A percentile compares a stretch with the other conserved stretches of the same genome.
phyloP scores from a whole-genome alignment of 495 filamentous ascomycete species.

The Neohortaea acidophila region DNA sequence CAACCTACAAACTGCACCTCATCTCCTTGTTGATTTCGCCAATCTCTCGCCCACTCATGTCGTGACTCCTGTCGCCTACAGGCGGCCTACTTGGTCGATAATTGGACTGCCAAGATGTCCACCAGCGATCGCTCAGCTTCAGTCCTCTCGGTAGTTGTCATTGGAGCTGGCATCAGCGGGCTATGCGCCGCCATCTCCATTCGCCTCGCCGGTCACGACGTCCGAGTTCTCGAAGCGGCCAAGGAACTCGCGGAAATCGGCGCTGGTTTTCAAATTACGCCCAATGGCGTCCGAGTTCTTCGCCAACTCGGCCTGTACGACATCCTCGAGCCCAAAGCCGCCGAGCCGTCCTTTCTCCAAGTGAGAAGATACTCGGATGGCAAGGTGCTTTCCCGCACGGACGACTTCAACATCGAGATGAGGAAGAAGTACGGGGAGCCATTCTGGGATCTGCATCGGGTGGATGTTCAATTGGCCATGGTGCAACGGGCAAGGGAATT shows the following conservation, averaged over 20 bases:
- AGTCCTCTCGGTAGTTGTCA: too few relatives aligned
- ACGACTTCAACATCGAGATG: conserved; percentile 18
- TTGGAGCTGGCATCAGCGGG: conserved; percentile 56
- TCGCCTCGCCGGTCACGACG: conserved; percentile 43
- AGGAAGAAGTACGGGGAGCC: conserved; percentile 20
- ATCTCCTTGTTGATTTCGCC: too few relatives aligned
- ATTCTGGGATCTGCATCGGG: conserved; percentile 25
- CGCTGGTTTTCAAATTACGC: conserved; percentile 27
- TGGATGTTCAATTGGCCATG: conserved; percentile 22
- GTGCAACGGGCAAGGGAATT: conserved; percentile 19
- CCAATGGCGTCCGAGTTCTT: conserved; percentile 25
- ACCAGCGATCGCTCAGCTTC: too few relatives aligned
- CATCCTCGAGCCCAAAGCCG: conserved; percentile 15
- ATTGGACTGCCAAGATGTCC: too few relatives aligned
- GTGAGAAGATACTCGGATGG: conserved; percentile 22
- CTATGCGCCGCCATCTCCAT: conserved; percentile 48
- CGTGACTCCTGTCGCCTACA: too few relatives aligned
- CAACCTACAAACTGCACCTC: too few relatives aligned
- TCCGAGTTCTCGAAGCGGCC: conserved; percentile 49
- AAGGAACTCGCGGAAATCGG: conserved; percentile 40
- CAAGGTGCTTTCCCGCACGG: conserved; percentile 20
- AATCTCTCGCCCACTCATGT: too few relatives aligned
- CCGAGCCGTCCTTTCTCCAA: conserved; percentile 14
- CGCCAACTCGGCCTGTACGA: conserved; percentile 21
- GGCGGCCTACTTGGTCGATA: too few relatives aligned